Evolutionary conservation across 495 filamentous ascomycete species (phyloP), one percentile per base, ranked within the genome.

Genomic region (Penicillium atrosanguineum): DNA sequence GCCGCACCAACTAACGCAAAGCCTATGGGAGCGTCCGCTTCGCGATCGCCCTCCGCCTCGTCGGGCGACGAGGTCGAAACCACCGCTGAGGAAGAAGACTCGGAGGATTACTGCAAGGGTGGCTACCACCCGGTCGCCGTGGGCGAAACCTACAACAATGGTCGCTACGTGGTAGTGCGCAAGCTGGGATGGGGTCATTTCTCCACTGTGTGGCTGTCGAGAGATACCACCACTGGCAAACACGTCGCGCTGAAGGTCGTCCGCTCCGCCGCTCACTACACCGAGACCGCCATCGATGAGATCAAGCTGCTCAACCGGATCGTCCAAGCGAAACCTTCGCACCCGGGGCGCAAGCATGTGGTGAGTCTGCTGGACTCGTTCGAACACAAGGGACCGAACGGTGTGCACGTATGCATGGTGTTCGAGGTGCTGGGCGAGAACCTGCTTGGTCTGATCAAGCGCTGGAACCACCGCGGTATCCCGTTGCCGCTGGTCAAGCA

Each of bases 171-270:
- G 6, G 85, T 98, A 38, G 90, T 97, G 65, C 87, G 94, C 69
- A 98, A 98, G 77, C 81, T 98, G 19, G 94, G 94, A 38, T 98
- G 94, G 94, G 94, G 94, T 60, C 94, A 98, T 66, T 98, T 98
- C 76, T 97, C 93, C 3, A 98, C 94, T 2, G 94, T 98, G 41
- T 98, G 94, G 94, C 75, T 98, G 46, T 97, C 95, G 55, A 81
- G 85, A 63, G 94, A 98, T 73, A 96, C 94, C 61, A 85, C 83
- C 25, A 91, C 85, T 38, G 87, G 87, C 56, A 96, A 95, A 68
- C 94, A 98, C 71, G 94, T 98, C 64, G 94, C 94, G 36, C 80
- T 98, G 56, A 98, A 98, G 76, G 94, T 98, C 21, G 94, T 98
- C 44, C 87, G 94, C 51, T 97, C 92, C 39, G 94, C 94, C 44